Evolutionary conservation across 1,139 yeast species (phyloP), one percentile per base, ranked within the genome.

Genomic region (Kodamaea suecica): DNA sequence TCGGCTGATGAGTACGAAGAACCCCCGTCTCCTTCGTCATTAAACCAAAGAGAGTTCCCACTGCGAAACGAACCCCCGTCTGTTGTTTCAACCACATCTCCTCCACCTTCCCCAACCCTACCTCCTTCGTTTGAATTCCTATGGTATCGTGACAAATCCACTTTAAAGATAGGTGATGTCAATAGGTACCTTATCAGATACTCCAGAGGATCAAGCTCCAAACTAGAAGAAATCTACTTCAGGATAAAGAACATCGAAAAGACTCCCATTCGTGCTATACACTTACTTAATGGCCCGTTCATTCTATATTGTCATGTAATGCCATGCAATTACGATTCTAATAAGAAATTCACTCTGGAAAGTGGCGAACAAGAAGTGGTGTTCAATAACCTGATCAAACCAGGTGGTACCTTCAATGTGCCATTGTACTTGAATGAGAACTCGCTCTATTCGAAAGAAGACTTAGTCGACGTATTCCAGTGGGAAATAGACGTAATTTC

Each of bases 341-440:
- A 56, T 17, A 45, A 54, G 33, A 41, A 46, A 34, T 60, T 63
- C 36, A 42, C 38, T 1, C 58, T 50, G 2, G 44, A 59, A 25
- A 31, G 38, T 7, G 46, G 43, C 7, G 54, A 51, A 33, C 43
- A 55, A 26, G 74, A 69, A 42, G 61, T 69, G 8, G 58, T 55
- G 30, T 63, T 59, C 44, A 55, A 63, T 32, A 67, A 69, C 43
- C 61, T 59, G 36, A 57, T 86, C 23, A 77, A 76, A 38, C 87
- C 95, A 1, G 87, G 85, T 9, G 77, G 74, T 41, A 61, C 73
- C 2, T 78, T 77, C 48, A 72, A 71, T 40, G 71, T 73, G 2
- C 66, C 64, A 41, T 53, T 78, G 20, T 26, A 40, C 44, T 45
- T 82, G 55, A 60, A 66, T 47, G 70, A 77, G 17, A 78, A 74